Evolutionary conservation across 352 stramenopile species (phyloP).

Genomic region (Globisporangium recalcitrans): DNA sequence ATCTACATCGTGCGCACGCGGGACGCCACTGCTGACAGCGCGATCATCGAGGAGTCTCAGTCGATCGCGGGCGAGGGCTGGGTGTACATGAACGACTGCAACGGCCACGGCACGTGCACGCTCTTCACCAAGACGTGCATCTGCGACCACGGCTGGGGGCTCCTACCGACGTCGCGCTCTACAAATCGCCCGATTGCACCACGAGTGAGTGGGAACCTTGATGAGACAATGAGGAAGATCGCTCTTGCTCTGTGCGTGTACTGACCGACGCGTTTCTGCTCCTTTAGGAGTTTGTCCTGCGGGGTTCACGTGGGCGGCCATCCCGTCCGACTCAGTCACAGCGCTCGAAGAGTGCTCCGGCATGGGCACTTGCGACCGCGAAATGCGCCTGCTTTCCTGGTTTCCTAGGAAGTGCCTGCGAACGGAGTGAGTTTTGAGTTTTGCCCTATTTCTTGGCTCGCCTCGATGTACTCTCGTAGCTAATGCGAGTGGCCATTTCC

Average conservation of each 20-base stretch:
- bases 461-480: not conserved
- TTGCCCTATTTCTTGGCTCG: not conserved
- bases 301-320: conserved; percentile 45
- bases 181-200: conserved; percentile 79
- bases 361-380: conserved; percentile 81
- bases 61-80: conserved; percentile 56
- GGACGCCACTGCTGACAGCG: conserved; percentile 24
- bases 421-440: conserved; percentile 52
- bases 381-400: conserved; percentile 78
- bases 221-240: not conserved
- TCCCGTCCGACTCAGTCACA: conserved; percentile 32
- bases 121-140: conserved; percentile 60
- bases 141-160: conserved; percentile 52
- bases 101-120: conserved; percentile 71
- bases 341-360: conserved; percentile 80
- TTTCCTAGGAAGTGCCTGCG: conserved; percentile 78
- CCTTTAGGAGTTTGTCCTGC: conserved; percentile 46
- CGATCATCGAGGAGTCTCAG: conserved; percentile 50
- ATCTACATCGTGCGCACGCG: conserved; percentile 49
- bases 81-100: conserved; percentile 77
- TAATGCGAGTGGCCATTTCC: too few species aligned
- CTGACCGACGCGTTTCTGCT: not conserved
- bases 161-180: conserved; percentile 60
- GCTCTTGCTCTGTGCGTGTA: not conserved
- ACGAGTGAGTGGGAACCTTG: conserved; percentile 28